Evolutionary conservation across 2,329 filamentous ascomycete species (phyloP).

Genomic region (Helminthosporium solani): DNA sequence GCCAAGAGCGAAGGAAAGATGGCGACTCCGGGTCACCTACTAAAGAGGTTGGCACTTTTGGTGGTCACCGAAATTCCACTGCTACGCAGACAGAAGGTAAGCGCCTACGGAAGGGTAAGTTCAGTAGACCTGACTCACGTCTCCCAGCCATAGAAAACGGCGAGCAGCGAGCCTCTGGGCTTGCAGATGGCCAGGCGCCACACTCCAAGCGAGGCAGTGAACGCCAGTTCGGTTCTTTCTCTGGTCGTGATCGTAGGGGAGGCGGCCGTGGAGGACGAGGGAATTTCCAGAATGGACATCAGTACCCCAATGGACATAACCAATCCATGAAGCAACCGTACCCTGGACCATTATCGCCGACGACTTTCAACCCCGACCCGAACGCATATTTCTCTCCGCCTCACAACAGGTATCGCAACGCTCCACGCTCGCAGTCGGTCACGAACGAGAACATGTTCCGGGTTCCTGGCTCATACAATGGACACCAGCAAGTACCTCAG

Average conservation of each 20-base stretch:
- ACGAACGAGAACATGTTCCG: constrained; percentile 57
- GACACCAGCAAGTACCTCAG: constrained; percentile 43
- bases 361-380: constrained; percentile 40
- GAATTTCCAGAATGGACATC: constrained; percentile 36
- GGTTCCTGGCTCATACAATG: constrained; percentile 34
- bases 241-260: constrained; percentile 51
- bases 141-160: constrained; percentile 21
- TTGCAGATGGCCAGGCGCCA: constrained; percentile 32
- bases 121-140: background rate
- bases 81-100: constrained; percentile 38
- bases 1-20: constrained; percentile 35
- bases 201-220: constrained; percentile 28
- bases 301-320: constrained; percentile 45
- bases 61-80: constrained; percentile 33
- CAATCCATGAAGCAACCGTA: constrained; percentile 37
- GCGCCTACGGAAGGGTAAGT: background rate
- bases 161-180: constrained; percentile 30
- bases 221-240: constrained; percentile 41
- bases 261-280: constrained; percentile 48
- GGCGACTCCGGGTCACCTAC: constrained; percentile 28
- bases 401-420: constrained; percentile 48
- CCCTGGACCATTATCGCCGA: constrained; percentile 40
- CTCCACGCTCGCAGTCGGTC: constrained; percentile 62
- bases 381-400: constrained; percentile 33
- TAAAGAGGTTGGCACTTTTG: constrained; percentile 31